phyloP scores from a whole-genome alignment of 2,329 filamentous ascomycete genomes.

The Cryphonectria parasitica region DNA sequence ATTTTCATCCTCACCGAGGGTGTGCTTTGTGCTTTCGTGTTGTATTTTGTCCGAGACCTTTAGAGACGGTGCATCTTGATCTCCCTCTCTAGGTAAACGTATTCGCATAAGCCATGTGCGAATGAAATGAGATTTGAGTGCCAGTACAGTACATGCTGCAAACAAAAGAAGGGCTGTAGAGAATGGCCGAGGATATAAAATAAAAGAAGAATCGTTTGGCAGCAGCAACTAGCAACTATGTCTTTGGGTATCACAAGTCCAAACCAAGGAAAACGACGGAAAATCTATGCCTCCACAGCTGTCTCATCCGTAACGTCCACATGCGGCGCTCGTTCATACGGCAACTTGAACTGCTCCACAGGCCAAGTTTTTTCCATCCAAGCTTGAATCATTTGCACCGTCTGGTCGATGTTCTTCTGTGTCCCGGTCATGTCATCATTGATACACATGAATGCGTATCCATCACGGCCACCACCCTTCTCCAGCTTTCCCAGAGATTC shows the following conservation, averaged over 20 bases:
- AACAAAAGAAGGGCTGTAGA: too few relatives aligned
- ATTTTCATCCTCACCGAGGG: too few relatives aligned
- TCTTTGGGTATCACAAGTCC: not conserved
- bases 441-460: slow-evolving; percentile 9
- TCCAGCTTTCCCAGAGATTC: not conserved
- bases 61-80: too few relatives aligned
- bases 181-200: not conserved
- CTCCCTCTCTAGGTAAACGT: too few relatives aligned
- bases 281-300: not conserved
- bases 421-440: slow-evolving; percentile 7
- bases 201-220: not conserved
- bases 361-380: slow-evolving; percentile 16
- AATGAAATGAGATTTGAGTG: too few relatives aligned
- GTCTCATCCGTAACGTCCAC: not conserved
- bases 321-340: slow-evolving; percentile 9
- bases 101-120: too few relatives aligned
- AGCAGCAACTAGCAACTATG: not conserved
- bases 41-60: too few relatives aligned
- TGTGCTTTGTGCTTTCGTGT: too few relatives aligned
- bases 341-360: not conserved
- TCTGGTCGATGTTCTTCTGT: not conserved
- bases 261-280: not conserved
- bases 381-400: slow-evolving; percentile 3
- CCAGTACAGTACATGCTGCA: too few relatives aligned
- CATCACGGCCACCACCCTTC: slow-evolving; percentile 1